phyloP scores from a whole-genome alignment of 768 basidiomycete genomes.

The Amanita rubescens region DNA sequence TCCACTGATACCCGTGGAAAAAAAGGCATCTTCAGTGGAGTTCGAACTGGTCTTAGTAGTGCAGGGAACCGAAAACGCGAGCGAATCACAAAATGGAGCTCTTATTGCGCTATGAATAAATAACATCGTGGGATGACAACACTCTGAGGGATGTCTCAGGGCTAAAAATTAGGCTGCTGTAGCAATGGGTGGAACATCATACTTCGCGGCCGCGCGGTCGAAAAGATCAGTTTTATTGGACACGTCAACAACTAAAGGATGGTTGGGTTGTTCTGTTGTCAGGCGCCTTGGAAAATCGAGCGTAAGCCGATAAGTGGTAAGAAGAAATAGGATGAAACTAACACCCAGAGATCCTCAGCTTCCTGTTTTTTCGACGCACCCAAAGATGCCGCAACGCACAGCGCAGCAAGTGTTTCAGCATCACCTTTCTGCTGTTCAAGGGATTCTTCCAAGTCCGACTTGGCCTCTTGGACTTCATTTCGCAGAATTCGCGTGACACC shows the following conservation, averaged over 20 bases:
- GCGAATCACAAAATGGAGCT: background rate
- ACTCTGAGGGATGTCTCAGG: too few species aligned
- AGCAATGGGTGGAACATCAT: slow-evolving; percentile 42
- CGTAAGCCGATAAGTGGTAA: slow-evolving; percentile 5
- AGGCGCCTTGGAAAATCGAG: slow-evolving; percentile 26
- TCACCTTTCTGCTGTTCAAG: slow-evolving; percentile 50
- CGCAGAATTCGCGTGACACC: slow-evolving; percentile 74
- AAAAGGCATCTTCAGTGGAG: too few species aligned
- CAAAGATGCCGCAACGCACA: slow-evolving; percentile 56
- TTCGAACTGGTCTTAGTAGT: too few species aligned
- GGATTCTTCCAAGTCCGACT: slow-evolving; percentile 75
- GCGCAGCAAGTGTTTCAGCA: slow-evolving; percentile 62
- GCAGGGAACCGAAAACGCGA: too few species aligned
- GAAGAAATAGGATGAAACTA: slow-evolving; percentile 21
- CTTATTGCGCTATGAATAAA: background rate
- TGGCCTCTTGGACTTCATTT: slow-evolving; percentile 68
- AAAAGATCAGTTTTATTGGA: slow-evolving; percentile 54
- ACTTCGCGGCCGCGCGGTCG: slow-evolving; percentile 53
- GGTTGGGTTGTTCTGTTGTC: slow-evolving; percentile 45
- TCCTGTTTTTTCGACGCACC: slow-evolving; percentile 51
- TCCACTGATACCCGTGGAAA: too few species aligned
- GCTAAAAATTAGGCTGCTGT: background rate
- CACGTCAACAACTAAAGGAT: slow-evolving; percentile 67
- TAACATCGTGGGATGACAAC: background rate
- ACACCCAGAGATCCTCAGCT: slow-evolving; percentile 66